Base-by-base conservation (phyloP, 2,329 filamentous ascomycete genomes). In the Ceratocystis cacaofunesta region DNA sequence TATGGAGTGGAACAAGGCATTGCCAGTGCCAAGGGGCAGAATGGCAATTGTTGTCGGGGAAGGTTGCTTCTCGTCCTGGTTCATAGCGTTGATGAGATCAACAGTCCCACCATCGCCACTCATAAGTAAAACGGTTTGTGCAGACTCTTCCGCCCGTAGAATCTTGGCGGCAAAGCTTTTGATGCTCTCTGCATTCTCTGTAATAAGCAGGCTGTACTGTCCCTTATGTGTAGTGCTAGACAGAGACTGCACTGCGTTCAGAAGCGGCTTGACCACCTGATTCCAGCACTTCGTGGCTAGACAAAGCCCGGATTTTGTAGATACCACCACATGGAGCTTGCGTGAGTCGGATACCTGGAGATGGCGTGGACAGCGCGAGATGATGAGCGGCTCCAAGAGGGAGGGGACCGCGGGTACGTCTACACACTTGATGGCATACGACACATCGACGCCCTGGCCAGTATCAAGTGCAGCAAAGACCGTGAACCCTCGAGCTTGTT, bases 21-120 rank as follows among this genome's bases (percentile, higher is more conserved):
- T 87, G 19, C 82, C 85, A 0, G 85, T 87, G 12, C 85, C 85
- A 0, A 87, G 77, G 0, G 85, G 85, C 17, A 87, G 72, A 15
- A 85, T 72, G 0, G 77, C 78, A 41, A 87, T 71, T 1, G 78
- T 74, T 0, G 82, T 80, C 4, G 72, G 70, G 0, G 68, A 46
- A 0, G 65, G 50, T 15, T 66, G 67, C 8, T 17, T 10, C 10
- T 46, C 50, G 8, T 50, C 65, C 1, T 64, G 48, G 1, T 67
- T 64, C 0, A 69, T 69, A 2, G 82, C 82, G 72, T 96, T 95
- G 67, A 96, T 78, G 1, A 94, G 78, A 70, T 97, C 92, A 19
- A 91, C 82, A 1, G 95, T 75, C 5, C 91, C 92, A 15, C 92
- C 92, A 73, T 97, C 92, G 5, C 92, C 92, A 61, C 88, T 92